Evolutionary conservation across 1,284 basidiomycete species (phyloP).

Genomic region (Polyporus tsugae): DNA sequence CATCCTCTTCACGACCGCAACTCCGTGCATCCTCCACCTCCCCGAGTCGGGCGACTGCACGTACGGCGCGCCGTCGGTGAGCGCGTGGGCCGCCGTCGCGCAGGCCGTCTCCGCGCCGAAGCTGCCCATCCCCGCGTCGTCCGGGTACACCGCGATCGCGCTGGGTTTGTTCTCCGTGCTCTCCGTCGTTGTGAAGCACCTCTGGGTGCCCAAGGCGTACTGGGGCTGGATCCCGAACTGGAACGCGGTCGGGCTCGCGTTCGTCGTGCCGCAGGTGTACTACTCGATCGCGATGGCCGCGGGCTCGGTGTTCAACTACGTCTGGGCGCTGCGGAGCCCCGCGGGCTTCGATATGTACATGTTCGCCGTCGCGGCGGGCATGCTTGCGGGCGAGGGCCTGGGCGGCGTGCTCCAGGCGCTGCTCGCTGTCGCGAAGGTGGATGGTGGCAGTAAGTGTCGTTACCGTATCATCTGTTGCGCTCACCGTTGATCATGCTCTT

Average conservation of each 20-base stretch:
- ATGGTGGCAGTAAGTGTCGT: conserved; percentile 51
- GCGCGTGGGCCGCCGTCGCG: conserved; percentile 72
- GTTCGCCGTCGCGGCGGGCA: conserved; percentile 66
- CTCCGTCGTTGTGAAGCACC: conserved; percentile 58
- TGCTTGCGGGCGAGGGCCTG: conserved; percentile 75
- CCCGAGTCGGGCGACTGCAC: conserved; percentile 51
- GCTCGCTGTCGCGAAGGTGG: conserved; percentile 57
- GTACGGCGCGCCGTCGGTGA: conserved; percentile 66
- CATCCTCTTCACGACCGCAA: conserved; percentile 69
- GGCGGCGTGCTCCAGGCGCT: conserved; percentile 74
- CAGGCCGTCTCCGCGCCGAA: conserved; percentile 58
- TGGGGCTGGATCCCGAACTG: conserved; percentile 69
- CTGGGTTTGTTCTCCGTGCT: conserved; percentile 57
- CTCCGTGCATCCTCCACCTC: conserved; percentile 64
- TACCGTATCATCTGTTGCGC: background rate
- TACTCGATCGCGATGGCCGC: conserved; percentile 59
- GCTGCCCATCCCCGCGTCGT: conserved; percentile 62
- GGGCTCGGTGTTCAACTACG: conserved; percentile 52
- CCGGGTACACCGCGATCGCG: conserved; percentile 71
- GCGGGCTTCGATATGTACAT: conserved; percentile 63
- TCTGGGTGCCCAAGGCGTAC: conserved; percentile 61
- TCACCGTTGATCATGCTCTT: conserved; percentile 9
- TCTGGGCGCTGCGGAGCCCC: conserved; percentile 60
- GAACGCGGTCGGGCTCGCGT: conserved; percentile 65
- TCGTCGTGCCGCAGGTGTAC: conserved; percentile 37